These are phyloP conservation scores for Neopestalotiopsis sp. DNA, from an alignment of 2,329 filamentous ascomycete species.

Conservation along the genomic window DNA sequence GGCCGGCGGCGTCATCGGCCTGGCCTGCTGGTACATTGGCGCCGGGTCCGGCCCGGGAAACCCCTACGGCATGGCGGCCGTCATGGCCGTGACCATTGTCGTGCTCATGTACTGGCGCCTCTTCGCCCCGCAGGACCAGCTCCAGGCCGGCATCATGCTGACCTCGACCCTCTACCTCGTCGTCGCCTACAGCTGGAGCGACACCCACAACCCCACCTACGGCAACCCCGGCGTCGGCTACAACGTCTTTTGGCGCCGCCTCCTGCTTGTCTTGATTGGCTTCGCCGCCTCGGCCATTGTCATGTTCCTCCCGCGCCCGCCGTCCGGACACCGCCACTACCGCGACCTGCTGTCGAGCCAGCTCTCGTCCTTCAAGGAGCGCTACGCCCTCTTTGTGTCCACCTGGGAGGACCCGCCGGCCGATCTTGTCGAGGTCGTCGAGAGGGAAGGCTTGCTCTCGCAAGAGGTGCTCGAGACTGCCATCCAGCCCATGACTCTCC, in stretches of 20 bases:
- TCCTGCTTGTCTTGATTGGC: conserved; percentile 4
- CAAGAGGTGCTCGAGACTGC: not conserved
- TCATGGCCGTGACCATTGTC: conserved; percentile 8
- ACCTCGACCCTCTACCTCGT: conserved; percentile 6
- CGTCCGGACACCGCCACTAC: not conserved
- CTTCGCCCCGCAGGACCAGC: conserved; percentile 4
- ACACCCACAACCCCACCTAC: conserved; percentile 9
- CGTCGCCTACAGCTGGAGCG: conserved; percentile 10
- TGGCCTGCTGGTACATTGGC: conserved; percentile 10
- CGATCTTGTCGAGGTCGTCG: not conserved
- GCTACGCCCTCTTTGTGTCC: conserved; percentile 5
- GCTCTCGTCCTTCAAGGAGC: conserved; percentile 7
- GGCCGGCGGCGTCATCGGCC: conserved; percentile 8
- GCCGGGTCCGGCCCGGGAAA: conserved; percentile 4
- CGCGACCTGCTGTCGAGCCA: not conserved
- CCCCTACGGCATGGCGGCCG: conserved; percentile 9
- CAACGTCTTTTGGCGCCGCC: conserved; percentile 10
- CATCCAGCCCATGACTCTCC: conserved; percentile 3
- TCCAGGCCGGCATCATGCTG: conserved; percentile 8
- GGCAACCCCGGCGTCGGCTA: conserved; percentile 10
- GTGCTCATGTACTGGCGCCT: conserved; percentile 6
- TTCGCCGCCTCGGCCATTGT: conserved; percentile 8
- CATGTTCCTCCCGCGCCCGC: conserved; percentile 7
- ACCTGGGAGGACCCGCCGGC: not conserved
- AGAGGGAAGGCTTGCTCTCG: not conserved